Evolutionary conservation across 2,329 filamentous ascomycete genomes (phyloP).

Genomic region (Dryadomyces sulphureus): DNA sequence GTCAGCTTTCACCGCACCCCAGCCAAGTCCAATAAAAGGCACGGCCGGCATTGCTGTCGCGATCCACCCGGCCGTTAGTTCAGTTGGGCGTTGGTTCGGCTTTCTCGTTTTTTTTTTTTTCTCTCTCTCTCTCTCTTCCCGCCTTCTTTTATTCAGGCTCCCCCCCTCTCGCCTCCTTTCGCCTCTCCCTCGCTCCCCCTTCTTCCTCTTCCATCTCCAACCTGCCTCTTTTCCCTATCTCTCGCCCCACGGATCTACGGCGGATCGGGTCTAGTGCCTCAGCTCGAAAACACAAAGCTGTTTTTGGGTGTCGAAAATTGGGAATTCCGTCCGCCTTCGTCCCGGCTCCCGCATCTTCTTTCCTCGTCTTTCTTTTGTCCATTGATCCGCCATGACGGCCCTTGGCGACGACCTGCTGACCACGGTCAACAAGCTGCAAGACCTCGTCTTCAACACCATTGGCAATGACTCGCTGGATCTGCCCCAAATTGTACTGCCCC

Average conservation of each 20-base stretch:
- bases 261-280: too few species aligned
- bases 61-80: background rate
- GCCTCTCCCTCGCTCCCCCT: background rate
- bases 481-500: constrained; percentile 72
- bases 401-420: constrained; percentile 89
- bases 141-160: background rate
- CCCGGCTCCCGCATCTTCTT: too few species aligned
- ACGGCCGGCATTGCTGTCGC: background rate
- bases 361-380: background rate
- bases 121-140: background rate
- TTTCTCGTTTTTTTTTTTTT: background rate
- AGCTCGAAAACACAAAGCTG: too few species aligned
- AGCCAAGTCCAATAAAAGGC: background rate
- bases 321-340: too few species aligned
- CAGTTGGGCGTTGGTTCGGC: background rate
- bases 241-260: too few species aligned
- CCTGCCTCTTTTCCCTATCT: too few species aligned
- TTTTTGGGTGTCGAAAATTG: too few species aligned
- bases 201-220: background rate
- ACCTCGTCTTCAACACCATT: constrained; percentile 98
- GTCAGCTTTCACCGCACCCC: background rate
- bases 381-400: constrained; percentile 54
- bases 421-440: constrained; percentile 96
- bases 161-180: too few species aligned
- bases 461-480: constrained; percentile 96